A percentile compares a stretch with the other conserved stretches of the same genome.
phyloP scores from a whole-genome alignment of 75 land plant species.

The Cupressus sempervirens region DNA sequence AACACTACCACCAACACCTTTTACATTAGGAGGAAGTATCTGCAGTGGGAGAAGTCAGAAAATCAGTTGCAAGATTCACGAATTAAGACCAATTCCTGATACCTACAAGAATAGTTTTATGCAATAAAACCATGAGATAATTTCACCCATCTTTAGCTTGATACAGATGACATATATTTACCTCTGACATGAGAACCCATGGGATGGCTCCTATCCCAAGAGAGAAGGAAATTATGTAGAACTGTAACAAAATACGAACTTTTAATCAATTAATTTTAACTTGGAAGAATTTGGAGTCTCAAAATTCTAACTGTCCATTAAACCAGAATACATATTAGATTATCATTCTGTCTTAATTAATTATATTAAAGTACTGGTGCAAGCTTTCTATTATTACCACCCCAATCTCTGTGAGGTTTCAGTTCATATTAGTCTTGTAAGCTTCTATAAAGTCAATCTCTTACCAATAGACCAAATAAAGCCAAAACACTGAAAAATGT shows the following conservation, averaged over 20 bases:
- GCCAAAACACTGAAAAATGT: constrained; percentile 6
- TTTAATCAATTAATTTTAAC: background rate
- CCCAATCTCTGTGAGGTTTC: background rate
- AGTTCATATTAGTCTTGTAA: background rate
- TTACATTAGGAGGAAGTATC: constrained; percentile 76
- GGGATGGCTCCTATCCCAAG: constrained; percentile 91
- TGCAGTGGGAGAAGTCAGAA: constrained; percentile 19
- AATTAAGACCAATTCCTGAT: background rate
- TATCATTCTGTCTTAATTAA: background rate
- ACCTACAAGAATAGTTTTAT: background rate
- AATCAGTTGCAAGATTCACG: background rate
- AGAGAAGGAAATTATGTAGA: constrained; percentile 63
- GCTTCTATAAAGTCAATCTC: background rate
- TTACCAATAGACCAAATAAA: constrained; percentile 5
- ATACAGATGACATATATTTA: constrained; percentile 14
- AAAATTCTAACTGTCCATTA: background rate
- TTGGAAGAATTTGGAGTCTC: background rate
- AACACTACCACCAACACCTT: constrained; percentile 78
- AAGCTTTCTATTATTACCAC: background rate
- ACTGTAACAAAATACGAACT: constrained; percentile 26
- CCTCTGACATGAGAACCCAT: constrained; percentile 98
- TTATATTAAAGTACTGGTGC: background rate
- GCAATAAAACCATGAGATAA: background rate
- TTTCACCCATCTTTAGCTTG: background rate
- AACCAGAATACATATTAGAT: background rate